Evolutionary conservation across 2,329 filamentous ascomycete genomes (phyloP).

Genomic region (Calonectria pseudoturangicola): DNA sequence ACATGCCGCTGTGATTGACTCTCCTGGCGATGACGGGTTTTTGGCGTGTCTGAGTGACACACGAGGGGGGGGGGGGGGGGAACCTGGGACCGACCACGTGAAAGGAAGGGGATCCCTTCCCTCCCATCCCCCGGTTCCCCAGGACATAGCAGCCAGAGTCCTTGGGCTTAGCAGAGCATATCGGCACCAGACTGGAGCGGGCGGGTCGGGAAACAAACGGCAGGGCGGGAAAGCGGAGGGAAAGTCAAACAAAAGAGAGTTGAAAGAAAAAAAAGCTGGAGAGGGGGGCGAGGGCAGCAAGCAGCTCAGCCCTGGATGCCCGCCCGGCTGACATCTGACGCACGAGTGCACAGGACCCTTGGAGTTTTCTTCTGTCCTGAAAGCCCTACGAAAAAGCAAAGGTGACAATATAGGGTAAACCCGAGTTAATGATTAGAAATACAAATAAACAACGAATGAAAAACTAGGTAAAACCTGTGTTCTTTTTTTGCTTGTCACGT

Average conservation of each 20-base stretch:
- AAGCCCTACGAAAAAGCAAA: no score
- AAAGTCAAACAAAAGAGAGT: conserved; percentile 13
- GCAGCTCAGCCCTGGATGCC: no score
- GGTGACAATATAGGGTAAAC: no score
- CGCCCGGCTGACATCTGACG: no score
- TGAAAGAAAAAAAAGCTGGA: background rate
- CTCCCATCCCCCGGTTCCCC: background rate
- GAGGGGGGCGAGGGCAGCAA: no score
- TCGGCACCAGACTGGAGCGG: conserved; percentile 15
- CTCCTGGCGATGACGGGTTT: background rate
- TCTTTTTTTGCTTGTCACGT: no score
- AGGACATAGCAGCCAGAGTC: conserved; percentile 1
- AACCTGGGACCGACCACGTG: conserved; percentile 14
- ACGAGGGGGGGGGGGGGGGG: background rate
- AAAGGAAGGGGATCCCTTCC: conserved; percentile 28
- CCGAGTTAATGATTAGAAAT: no score
- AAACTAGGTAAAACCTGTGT: no score
- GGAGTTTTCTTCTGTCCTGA: no score
- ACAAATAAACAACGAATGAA: no score
- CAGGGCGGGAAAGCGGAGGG: conserved; percentile 11
- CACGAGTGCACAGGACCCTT: no score
- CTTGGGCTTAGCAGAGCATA: conserved; percentile 13
- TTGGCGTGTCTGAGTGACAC: conserved; percentile 13
- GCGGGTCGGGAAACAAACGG: conserved; percentile 26
- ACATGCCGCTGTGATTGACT: background rate